A percentile compares a stretch with the other conserved stretches of the same genome.
Evolutionary conservation across 176 grass and related monocot genomes (phyloP).

Genomic region (Carex pumila): DNA sequence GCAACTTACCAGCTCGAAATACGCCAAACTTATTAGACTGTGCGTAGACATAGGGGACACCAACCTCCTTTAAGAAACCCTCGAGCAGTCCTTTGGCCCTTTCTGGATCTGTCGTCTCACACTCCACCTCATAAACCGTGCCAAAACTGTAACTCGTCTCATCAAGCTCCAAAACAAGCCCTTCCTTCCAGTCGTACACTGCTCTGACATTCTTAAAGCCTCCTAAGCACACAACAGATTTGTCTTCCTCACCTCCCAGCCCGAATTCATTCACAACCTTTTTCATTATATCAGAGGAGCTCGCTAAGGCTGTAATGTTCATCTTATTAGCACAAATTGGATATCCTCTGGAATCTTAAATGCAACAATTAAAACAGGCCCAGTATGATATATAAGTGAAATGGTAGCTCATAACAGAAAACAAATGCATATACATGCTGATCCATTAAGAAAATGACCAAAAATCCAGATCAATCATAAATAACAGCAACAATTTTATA

Average conservation of each 20-base stretch:
- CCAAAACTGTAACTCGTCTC: conserved; percentile 74
- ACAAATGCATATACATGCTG: background rate
- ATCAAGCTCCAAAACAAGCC: conserved; percentile 58
- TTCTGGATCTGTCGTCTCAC: conserved; percentile 64
- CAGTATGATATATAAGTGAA: background rate
- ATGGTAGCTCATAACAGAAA: background rate
- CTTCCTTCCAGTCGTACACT: conserved; percentile 57
- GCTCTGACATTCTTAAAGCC: conserved; percentile 74
- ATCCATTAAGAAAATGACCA: background rate
- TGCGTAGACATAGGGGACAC: conserved; percentile 53
- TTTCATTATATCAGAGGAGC: conserved; percentile 50
- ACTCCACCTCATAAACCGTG: conserved; percentile 70
- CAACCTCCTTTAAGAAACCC: conserved; percentile 44
- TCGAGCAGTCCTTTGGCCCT: conserved; percentile 49
- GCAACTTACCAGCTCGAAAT: conserved; percentile 73
- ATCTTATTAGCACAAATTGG: background rate
- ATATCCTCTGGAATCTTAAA: background rate
- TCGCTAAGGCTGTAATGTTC: conserved; percentile 9
- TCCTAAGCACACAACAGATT: conserved; percentile 57
- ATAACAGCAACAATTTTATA: background rate
- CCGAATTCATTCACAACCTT: conserved; percentile 55
- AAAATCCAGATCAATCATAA: background rate
- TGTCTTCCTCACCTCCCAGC: conserved; percentile 22
- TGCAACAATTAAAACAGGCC: background rate
- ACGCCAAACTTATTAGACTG: conserved; percentile 62